These are phyloP conservation scores for Scedosporium dehoogii DNA, from an alignment of 2,329 filamentous ascomycete genomes.

Conservation along the genomic window DNA sequence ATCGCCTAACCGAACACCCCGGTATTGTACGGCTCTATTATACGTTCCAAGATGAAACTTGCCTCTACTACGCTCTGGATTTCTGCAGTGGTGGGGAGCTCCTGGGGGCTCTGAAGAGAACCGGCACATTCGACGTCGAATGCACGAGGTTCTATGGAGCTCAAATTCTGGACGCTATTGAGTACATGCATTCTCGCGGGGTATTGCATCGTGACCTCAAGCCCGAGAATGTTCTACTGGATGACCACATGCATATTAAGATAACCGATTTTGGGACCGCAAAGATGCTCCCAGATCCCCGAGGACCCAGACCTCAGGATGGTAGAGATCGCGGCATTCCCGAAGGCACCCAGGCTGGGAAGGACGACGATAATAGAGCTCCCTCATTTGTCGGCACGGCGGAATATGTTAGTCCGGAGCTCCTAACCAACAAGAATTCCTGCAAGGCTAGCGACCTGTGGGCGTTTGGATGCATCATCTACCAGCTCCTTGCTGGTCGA, in stretches of 20 bases:
- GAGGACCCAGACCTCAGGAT: conserved; percentile 30
- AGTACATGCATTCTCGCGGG: conserved; percentile 94
- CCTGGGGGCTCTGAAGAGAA: conserved; percentile 85
- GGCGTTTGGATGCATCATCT: conserved; percentile 98
- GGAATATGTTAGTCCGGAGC: conserved; percentile 94
- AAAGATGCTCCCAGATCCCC: conserved; percentile 58
- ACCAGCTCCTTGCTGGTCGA: conserved; percentile 88
- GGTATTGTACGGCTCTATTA: conserved; percentile 96
- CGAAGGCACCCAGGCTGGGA: conserved; percentile 30
- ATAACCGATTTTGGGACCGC: conserved; percentile 98
- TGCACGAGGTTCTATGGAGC: conserved; percentile 91
- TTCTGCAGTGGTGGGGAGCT: conserved; percentile 87
- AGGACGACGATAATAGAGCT: conserved; percentile 56
- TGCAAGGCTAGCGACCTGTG: conserved; percentile 97
- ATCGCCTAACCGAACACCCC: conserved; percentile 89
- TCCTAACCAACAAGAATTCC: conserved; percentile 93
- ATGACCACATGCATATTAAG: conserved; percentile 95
- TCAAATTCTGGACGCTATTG: conserved; percentile 87
- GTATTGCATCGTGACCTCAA: conserved; percentile 96
- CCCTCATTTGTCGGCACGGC: conserved; percentile 96
- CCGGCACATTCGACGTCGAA: conserved; percentile 88
- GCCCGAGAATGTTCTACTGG: conserved; percentile 90
- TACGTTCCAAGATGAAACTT: conserved; percentile 95
- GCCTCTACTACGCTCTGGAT: conserved; percentile 93
- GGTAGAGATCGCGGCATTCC: conserved; percentile 26